These are phyloP conservation scores for Takakia lepidozioides DNA, from an alignment of 225 moss, liverwort and hornwort genomes.

Conservation along the genomic window DNA sequence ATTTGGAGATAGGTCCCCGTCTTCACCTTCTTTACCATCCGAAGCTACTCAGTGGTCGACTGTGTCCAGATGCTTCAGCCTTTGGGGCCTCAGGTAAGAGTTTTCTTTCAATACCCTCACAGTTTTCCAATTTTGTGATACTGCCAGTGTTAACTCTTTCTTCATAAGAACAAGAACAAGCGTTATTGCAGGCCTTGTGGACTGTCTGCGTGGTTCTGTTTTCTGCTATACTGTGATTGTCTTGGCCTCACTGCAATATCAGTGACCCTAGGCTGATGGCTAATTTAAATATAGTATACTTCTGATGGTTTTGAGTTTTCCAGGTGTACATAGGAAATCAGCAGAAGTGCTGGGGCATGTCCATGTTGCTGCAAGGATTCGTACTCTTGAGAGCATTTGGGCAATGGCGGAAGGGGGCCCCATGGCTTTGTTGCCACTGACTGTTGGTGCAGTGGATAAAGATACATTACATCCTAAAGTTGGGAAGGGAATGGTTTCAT, in stretches of 20 bases:
- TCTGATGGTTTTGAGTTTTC: too few relatives aligned
- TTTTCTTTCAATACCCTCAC: too few relatives aligned
- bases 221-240: too few relatives aligned
- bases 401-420: conserved; percentile 99
- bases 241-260: too few relatives aligned
- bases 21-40: conserved; percentile 97
- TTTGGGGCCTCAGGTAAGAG: conserved; percentile 73
- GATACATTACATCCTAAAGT: conserved; percentile 69
- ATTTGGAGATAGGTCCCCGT: conserved; percentile 79
- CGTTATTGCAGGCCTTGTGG: too few relatives aligned
- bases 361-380: conserved; percentile 79
- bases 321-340: conserved; percentile 93
- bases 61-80: conserved; percentile 96
- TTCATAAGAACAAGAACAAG: too few relatives aligned
- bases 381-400: conserved; percentile 91
- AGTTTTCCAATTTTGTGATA: too few relatives aligned
- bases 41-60: conserved; percentile 82
- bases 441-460: conserved; percentile 79
- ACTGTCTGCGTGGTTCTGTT: too few relatives aligned
- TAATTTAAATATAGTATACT: too few relatives aligned
- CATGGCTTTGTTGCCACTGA: conserved; percentile 79
- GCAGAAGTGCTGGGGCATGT: conserved; percentile 98
- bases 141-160: too few relatives aligned
- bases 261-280: too few relatives aligned
- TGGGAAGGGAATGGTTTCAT: conserved; percentile 61